phyloP scores from a whole-genome alignment of 345 rosid genomes.

The Hevea brasiliensis region DNA sequence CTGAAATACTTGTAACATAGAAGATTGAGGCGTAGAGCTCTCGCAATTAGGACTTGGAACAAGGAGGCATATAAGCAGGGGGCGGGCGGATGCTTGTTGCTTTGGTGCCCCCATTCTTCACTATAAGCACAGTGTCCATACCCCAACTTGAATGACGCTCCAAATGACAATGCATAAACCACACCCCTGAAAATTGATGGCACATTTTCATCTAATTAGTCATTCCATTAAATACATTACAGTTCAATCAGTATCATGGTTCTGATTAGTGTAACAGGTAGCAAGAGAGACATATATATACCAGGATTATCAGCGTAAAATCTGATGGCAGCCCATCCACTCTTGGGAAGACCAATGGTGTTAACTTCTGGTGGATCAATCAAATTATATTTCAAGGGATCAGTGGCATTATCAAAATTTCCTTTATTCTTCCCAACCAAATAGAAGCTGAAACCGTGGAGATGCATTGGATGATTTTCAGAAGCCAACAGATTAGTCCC shows the following conservation, averaged over 20 bases:
- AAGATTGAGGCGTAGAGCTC: too few species aligned
- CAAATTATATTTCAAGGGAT: slow-evolving; percentile 32
- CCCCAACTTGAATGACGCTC: slow-evolving; percentile 43
- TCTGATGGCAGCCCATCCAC: slow-evolving; percentile 74
- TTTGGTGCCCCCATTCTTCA: slow-evolving; percentile 22
- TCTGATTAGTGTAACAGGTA: too few species aligned
- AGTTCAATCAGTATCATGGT: too few species aligned
- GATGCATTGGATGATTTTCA: slow-evolving; percentile 45
- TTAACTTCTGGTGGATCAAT: slow-evolving; percentile 43
- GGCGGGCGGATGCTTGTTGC: slow-evolving; percentile 25
- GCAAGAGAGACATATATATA: not conserved
- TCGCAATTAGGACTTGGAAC: slow-evolving; percentile 11
- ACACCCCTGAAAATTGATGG: slow-evolving; percentile 25
- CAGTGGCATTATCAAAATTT: slow-evolving; percentile 29
- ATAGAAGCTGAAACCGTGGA: slow-evolving; percentile 47
- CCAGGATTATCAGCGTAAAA: slow-evolving; percentile 71
- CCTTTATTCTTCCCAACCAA: slow-evolving; percentile 42
- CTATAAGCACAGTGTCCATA: slow-evolving; percentile 37
- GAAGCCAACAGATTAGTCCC: slow-evolving; percentile 36
- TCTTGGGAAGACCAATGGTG: slow-evolving; percentile 60
- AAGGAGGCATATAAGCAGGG: slow-evolving; percentile 42
- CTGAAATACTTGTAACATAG: too few species aligned
- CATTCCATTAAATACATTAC: too few species aligned
- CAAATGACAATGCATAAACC: slow-evolving; percentile 47
- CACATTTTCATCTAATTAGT: not conserved